These are phyloP conservation scores for Sonneratia caseolaris DNA, from an alignment of 345 rosid species.

Conservation along the genomic window DNA sequence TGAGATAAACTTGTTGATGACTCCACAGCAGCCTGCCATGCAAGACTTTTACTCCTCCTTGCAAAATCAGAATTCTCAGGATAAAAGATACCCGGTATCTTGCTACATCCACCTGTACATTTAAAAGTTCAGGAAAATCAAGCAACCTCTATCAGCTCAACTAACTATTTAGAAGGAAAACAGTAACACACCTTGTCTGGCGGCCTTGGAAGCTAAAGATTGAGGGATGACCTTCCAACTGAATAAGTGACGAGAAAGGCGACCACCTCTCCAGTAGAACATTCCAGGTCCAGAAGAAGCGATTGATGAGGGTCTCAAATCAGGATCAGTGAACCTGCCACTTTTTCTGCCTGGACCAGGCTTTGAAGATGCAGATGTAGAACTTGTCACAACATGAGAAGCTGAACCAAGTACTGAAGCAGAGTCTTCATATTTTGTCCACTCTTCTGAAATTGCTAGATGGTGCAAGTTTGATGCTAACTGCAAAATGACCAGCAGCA, in stretches of 20 bases:
- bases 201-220: slow-evolving; percentile 64
- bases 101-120: slow-evolving; percentile 67
- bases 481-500: slow-evolving; percentile 24
- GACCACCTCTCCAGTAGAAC: slow-evolving; percentile 98
- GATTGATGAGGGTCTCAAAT: slow-evolving; percentile 39
- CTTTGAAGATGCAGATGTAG: slow-evolving; percentile 52
- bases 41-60: slow-evolving; percentile 67
- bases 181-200: slow-evolving; percentile 66
- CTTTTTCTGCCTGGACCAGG: slow-evolving; percentile 56
- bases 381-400: slow-evolving; percentile 47
- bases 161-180: slow-evolving; percentile 15
- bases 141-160: slow-evolving; percentile 8
- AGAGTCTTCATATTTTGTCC: slow-evolving; percentile 76
- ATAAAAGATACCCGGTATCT: slow-evolving; percentile 64
- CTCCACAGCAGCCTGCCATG: slow-evolving; percentile 94
- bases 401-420: slow-evolving; percentile 57
- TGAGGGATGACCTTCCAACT: slow-evolving; percentile 76
- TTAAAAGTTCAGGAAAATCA: slow-evolving; percentile 30
- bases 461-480: slow-evolving; percentile 67
- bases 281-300: slow-evolving; percentile 53
- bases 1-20: slow-evolving; percentile 71
- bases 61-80: slow-evolving; percentile 82
- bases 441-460: slow-evolving; percentile 73
- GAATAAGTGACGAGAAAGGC: slow-evolving; percentile 62
- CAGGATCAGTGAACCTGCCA: slow-evolving; percentile 36